These are phyloP conservation scores for Mrakia blollopis DNA, from an alignment of 768 basidiomycete genomes.

Conservation along the genomic window DNA sequence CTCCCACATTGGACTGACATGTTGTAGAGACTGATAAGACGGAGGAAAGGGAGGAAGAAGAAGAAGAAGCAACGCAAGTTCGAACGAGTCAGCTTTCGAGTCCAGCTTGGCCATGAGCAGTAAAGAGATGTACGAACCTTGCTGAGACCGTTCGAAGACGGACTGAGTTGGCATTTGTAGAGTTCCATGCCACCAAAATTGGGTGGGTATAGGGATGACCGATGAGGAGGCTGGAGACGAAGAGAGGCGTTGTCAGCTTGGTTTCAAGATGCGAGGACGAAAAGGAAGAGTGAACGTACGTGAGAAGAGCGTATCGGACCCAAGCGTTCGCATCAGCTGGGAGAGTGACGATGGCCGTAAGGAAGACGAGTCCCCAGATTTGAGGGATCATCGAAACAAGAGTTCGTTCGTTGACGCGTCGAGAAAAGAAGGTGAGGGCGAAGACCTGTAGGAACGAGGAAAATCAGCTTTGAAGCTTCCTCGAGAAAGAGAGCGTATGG, in stretches of 20 bases:
- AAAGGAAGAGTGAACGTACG: not conserved
- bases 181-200: slow-evolving; percentile 41
- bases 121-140: too few relatives aligned
- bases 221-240: slow-evolving; percentile 42
- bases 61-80: too few relatives aligned
- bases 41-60: too few relatives aligned
- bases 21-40: slow-evolving; percentile 18
- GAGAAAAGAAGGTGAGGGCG: not conserved
- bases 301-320: slow-evolving; percentile 33
- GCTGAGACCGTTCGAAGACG: slow-evolving; percentile 12
- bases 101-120: too few relatives aligned
- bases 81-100: too few relatives aligned
- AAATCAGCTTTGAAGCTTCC: too few relatives aligned
- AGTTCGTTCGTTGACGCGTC: not conserved
- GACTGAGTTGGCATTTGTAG: slow-evolving; percentile 39
- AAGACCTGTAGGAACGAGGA: not conserved
- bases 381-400: not conserved
- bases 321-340: slow-evolving; percentile 36
- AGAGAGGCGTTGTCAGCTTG: too few relatives aligned
- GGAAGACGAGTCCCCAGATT: slow-evolving; percentile 62
- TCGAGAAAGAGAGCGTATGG: too few relatives aligned
- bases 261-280: slow-evolving; percentile 6
- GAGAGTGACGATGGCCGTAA: slow-evolving; percentile 56
- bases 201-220: slow-evolving; percentile 51
- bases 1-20: slow-evolving; percentile 4